phyloP scores from a whole-genome alignment of 306 rosid genomes.

The Hippophae tibetana region DNA sequence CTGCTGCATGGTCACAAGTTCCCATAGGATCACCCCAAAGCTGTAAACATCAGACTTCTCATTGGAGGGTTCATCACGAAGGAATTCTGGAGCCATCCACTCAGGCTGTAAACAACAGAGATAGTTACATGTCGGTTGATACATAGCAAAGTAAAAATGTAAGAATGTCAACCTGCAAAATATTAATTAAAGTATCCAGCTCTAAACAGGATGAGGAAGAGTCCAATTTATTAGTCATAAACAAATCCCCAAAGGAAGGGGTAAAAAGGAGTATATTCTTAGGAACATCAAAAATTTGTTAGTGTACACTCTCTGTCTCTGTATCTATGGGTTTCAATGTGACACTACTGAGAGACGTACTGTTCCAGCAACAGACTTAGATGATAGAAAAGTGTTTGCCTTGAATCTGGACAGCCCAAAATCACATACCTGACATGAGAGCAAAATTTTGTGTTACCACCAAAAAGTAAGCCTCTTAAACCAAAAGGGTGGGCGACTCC shows the following conservation, averaged over 20 bases:
- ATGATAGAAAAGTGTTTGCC: slow-evolving; percentile 80
- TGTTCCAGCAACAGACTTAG: slow-evolving; percentile 96
- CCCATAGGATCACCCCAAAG: slow-evolving; percentile 94
- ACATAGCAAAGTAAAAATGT: slow-evolving; percentile 25
- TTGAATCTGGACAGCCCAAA: slow-evolving; percentile 97
- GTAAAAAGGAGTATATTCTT: no score
- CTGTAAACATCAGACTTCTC: slow-evolving; percentile 97
- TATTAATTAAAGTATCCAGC: slow-evolving; percentile 29
- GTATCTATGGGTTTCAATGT: background rate
- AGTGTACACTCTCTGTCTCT: no score
- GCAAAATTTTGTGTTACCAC: slow-evolving; percentile 9
- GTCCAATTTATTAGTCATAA: slow-evolving; percentile 7
- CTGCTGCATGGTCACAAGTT: slow-evolving; percentile 80
- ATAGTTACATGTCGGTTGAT: slow-evolving; percentile 34
- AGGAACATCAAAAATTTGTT: no score
- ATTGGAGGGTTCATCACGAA: slow-evolving; percentile 89
- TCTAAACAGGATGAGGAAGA: slow-evolving; percentile 17
- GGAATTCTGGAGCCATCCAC: slow-evolving; percentile 99
- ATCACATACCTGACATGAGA: slow-evolving; percentile 62
- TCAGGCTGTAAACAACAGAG: slow-evolving; percentile 74
- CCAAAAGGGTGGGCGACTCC: no score
- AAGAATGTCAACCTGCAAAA: slow-evolving; percentile 25
- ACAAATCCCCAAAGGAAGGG: background rate
- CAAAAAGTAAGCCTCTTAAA: background rate
- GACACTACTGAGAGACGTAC: slow-evolving; percentile 36